These are phyloP conservation scores for Toxoplasma gondii DNA, from an alignment of 169 alveolate species.

Conservation along the genomic window DNA sequence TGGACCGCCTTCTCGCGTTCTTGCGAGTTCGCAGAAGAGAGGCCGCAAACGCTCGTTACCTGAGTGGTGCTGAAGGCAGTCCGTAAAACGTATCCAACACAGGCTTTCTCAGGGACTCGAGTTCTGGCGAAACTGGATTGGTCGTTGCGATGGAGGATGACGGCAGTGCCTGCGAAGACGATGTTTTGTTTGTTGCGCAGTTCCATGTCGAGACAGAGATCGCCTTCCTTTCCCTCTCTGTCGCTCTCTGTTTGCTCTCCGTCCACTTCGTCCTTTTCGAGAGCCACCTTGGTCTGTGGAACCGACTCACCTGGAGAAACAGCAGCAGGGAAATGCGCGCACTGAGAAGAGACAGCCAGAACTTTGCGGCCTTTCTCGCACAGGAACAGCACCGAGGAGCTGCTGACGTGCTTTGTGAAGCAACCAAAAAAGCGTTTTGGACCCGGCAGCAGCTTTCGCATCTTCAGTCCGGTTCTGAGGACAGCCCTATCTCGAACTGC, in stretches of 20 bases:
- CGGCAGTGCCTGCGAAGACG: constrained; percentile 87
- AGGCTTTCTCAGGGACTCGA: constrained; percentile 71
- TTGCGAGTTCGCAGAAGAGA: too few relatives aligned
- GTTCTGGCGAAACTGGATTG: constrained; percentile 67
- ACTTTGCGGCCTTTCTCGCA: too few relatives aligned
- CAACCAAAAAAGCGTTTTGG: too few relatives aligned
- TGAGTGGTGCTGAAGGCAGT: constrained; percentile 79
- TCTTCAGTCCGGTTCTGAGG: too few relatives aligned
- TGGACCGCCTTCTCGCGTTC: too few relatives aligned
- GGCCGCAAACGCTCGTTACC: not conserved
- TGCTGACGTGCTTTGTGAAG: too few relatives aligned
- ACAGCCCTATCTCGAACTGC: too few relatives aligned
- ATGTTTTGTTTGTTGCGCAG: constrained; percentile 81
- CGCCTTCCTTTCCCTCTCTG: not conserved
- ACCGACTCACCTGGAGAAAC: constrained; percentile 75
- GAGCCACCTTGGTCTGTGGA: constrained; percentile 81
- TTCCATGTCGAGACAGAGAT: constrained; percentile 62
- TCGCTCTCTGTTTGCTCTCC: not conserved
- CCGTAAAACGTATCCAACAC: constrained; percentile 72
- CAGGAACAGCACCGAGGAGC: not conserved
- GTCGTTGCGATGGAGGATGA: constrained; percentile 75
- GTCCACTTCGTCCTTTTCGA: not conserved
- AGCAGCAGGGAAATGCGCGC: too few relatives aligned
- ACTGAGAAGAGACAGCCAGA: too few relatives aligned
- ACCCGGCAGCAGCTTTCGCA: too few relatives aligned